Evolutionary conservation across 106 monocot species (phyloP), one percentile per base, ranked within the genome.

Genomic region (Dendrobium officinale): DNA sequence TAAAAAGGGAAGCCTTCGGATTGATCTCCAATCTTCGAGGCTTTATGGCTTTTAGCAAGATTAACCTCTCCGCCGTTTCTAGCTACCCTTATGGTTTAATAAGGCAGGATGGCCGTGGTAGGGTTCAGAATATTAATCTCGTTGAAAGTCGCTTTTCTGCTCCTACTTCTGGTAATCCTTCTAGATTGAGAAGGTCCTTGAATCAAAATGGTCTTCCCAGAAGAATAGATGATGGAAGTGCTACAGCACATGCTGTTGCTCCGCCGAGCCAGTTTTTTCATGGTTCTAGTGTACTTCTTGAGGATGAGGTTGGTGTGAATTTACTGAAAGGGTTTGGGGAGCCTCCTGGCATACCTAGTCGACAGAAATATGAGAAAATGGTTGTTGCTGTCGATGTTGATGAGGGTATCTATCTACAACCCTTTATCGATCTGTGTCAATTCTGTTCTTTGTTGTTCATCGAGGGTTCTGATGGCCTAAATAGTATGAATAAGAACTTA

Each of bases 301-400:
- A 40, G 27, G 82, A 87, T 58, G 84, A 80, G 33, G 29, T 74
- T 43, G 82, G 72, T 40, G 56, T 31, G 42, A 84, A 86, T 40
- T 82, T 83, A 48, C 77, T 85, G 31, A 92, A 89, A 75, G 87
- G 90, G 67, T 86, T 79, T 77, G 88, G 80, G n/a, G 87, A 84
- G 9, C 78, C 79, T 78, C 84, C 89, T 48, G 55, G 80, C 29
- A 85, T 86, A 86, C 75, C 84, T 18, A 67, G 80, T 22, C 55
- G 55, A 26, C 45, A 78, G 0, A 43, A 61, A 43, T 20, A 81
- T 5, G 59, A 90, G 61, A 96, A 89, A 81, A 72, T 94, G 68
- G 90, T 83, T 47, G 92, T 96, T 49, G 96, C 96, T 80, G 96
- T 96, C 64, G 96, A 96, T 78, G 92, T 96, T 15, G 96, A 96